Evolutionary conservation across 164 flowering plant genomes (phyloP), one percentile per base, ranked within the genome.

Genomic region (Houttuynia cordata): DNA sequence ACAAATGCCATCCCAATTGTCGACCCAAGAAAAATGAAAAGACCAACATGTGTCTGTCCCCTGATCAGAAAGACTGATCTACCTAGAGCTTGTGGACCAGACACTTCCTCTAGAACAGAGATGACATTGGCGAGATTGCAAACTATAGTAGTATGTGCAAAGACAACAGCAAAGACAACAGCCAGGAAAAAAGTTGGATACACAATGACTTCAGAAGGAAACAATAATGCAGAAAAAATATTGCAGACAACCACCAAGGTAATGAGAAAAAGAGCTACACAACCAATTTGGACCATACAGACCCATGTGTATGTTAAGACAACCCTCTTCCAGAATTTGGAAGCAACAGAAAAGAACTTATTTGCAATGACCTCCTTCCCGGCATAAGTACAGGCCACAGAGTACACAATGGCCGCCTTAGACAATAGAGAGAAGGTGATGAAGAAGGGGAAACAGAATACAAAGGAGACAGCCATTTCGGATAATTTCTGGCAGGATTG

Each of bases 1-100:
- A 91, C 83, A 70, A 94, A 84, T 1, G 96, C 83, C 93, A 81
- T 74, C 59, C 91, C 97, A 7, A 91, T 84, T 8, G 99, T 85
- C 1, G 99, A 94, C 51, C 86, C 87, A 30, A 94, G 88, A 76
- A 76, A 87, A 62, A 94, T 91, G 65, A 88, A 54, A 54, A 94
- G 83, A 64, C 97, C 99, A 41, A 94, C 95, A 59, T 91, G 97
- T 20, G 97, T 91, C 73, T 94, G 99, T 13, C 96, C 99, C 74
- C 63, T 80, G 23, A 87, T 79, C 24, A 94, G 61, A 24, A 77
- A 65, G 61, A 84, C 69, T 0, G 99, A 80, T 62, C 85, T 75
- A 14, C 87, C 68, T 81, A 91, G 71, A 10, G 99, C 96, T 67
- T 78, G 81, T 14, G 84, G 84, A 1, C 99, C 99, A 0, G 88